Percentiles rank a stretch among this genome's conserved stretches.
phyloP scores from a whole-genome alignment of 2,329 filamentous ascomycete genomes.

The Talaromyces sp. region DNA sequence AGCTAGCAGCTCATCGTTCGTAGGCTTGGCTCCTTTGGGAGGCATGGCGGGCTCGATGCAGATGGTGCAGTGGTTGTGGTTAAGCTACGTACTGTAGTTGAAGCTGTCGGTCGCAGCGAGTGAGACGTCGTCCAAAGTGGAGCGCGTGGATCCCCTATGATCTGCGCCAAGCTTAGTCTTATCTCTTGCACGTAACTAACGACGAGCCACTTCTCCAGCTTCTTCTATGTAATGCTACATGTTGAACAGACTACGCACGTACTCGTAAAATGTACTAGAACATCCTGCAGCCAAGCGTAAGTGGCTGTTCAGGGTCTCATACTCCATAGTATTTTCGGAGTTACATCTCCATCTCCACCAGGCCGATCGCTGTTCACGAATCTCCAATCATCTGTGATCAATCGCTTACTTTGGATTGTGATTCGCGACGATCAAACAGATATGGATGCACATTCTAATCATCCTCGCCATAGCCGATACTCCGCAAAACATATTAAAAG shows the following conservation, averaged over 20 bases:
- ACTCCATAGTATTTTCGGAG: too few relatives aligned
- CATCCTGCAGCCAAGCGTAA: background rate
- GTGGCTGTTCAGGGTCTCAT: background rate
- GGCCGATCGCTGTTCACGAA: background rate
- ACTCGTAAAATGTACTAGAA: background rate
- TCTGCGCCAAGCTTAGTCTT: slow-evolving; percentile 2
- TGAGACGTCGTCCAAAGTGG: slow-evolving; percentile 1
- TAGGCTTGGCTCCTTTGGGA: slow-evolving; percentile 39
- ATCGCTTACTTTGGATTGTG: too few relatives aligned
- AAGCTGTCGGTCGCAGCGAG: background rate
- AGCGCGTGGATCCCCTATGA: slow-evolving; percentile 6
- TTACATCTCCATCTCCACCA: background rate
- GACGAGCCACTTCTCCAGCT: background rate
- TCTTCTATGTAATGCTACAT: background rate
- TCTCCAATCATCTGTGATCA: background rate
- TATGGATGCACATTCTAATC: too few relatives aligned
- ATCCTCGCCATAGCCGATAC: too few relatives aligned
- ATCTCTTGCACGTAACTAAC: background rate
- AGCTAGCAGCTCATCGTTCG: slow-evolving; percentile 50
- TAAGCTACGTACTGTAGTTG: background rate
- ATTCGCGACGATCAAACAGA: too few relatives aligned
- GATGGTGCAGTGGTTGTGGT: background rate
- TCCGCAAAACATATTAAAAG: background rate
- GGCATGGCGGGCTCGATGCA: slow-evolving; percentile 27
- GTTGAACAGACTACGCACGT: background rate